These are phyloP conservation scores for Rhodotorula mucilaginosa DNA, from an alignment of 1,284 basidiomycete species.

Conservation along the genomic window DNA sequence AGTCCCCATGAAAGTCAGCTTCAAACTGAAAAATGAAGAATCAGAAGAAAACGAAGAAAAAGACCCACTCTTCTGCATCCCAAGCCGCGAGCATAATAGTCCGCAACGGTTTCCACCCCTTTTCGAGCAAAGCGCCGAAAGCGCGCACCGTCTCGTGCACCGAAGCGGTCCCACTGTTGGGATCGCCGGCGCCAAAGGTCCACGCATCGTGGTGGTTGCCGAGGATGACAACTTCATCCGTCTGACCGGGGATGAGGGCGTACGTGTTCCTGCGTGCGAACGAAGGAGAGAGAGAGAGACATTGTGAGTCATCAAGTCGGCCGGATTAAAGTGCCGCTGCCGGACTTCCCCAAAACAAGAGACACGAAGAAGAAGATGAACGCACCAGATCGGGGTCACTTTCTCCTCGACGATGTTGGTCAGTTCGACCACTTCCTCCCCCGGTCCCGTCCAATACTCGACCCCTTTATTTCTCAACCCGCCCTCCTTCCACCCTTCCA, in stretches of 20 bases:
- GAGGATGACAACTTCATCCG: constrained; percentile 71
- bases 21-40: too few species aligned
- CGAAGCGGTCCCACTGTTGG: constrained; percentile 81
- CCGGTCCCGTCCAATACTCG: constrained; percentile 57
- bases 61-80: constrained; percentile 70
- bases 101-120: constrained; percentile 84
- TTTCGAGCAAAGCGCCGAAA: constrained; percentile 67
- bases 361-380: neutral
- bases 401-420: constrained; percentile 65
- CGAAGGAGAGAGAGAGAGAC: too few species aligned
- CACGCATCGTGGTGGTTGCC: constrained; percentile 83
- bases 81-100: constrained; percentile 86
- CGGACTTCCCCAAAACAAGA: too few species aligned
- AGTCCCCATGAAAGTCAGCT: too few species aligned
- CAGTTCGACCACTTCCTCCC: constrained; percentile 52
- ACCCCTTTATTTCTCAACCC: constrained; percentile 52
- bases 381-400: constrained; percentile 55
- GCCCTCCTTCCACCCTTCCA: constrained; percentile 47
- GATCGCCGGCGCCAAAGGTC: constrained; percentile 66
- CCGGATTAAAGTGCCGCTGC: too few species aligned
- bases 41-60: constrained; percentile 73
- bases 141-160: constrained; percentile 78
- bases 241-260: constrained; percentile 80
- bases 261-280: constrained; percentile 92
- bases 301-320: too few species aligned